These are phyloP conservation scores for Ustilago shanxiensis DNA, from an alignment of 1,284 basidiomycete genomes.

Conservation along the genomic window DNA sequence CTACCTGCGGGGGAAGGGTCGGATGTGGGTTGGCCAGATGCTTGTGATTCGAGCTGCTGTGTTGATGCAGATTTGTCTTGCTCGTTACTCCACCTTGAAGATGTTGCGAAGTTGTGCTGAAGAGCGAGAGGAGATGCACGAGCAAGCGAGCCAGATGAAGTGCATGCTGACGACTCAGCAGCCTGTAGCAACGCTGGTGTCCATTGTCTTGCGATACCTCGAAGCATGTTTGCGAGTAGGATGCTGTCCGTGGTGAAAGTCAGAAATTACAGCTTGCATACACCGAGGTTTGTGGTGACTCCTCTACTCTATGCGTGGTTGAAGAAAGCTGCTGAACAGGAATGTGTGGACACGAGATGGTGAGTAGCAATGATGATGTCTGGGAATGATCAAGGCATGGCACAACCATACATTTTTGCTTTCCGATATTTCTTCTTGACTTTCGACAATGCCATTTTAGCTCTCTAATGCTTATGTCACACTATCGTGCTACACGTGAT, in stretches of 20 bases:
- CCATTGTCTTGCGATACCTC: slow-evolving; percentile 12
- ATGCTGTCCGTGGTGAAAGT: background rate
- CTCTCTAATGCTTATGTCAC: background rate
- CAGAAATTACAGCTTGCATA: too few relatives aligned
- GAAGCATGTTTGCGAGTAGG: slow-evolving; percentile 22
- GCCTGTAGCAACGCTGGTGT: slow-evolving; percentile 9
- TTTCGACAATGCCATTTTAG: background rate
- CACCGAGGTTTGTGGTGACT: background rate
- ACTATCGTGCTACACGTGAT: background rate
- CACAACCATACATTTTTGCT: background rate
- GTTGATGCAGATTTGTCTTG: slow-evolving; percentile 30
- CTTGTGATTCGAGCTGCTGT: slow-evolving; percentile 33
- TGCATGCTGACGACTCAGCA: slow-evolving; percentile 10
- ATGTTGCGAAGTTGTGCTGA: slow-evolving; percentile 20
- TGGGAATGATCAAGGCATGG: background rate
- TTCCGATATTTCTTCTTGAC: slow-evolving; percentile 1
- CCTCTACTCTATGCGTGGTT: background rate
- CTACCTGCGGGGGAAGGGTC: slow-evolving; percentile 30
- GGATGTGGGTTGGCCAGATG: slow-evolving; percentile 33
- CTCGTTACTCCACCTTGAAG: slow-evolving; percentile 16
- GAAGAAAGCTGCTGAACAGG: background rate
- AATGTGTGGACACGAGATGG: background rate
- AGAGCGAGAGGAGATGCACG: slow-evolving; percentile 8
- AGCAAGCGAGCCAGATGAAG: slow-evolving; percentile 11
- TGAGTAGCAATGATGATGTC: background rate